Conservation (phyloP, 306 rosid species). For the Begonia loranthoides region DNA sequence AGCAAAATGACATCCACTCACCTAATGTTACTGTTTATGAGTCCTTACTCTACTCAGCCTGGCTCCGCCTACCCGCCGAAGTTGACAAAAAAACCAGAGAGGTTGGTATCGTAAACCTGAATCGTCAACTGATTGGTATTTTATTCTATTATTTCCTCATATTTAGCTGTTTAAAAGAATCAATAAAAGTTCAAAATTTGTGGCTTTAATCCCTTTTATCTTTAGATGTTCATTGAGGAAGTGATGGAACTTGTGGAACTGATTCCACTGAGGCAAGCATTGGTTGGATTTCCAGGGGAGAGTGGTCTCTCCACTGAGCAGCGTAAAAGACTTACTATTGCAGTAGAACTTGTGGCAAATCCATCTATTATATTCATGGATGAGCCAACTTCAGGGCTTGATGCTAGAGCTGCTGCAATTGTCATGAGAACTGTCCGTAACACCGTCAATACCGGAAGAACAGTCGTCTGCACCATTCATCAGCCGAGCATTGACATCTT, state of each 20-base stretch:
- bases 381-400: constrained; percentile 47
- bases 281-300: constrained; percentile 41
- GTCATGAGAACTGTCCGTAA: constrained; percentile 48
- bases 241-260: constrained; percentile 46
- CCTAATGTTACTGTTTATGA: constrained; percentile 69
- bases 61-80: constrained; percentile 55
- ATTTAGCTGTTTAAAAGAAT: too few species aligned
- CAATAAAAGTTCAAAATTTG: neutral
- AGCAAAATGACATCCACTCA: constrained; percentile 80
- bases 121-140: too few species aligned
- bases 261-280: constrained; percentile 22
- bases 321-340: constrained; percentile 40
- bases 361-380: constrained; percentile 50
- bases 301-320: constrained; percentile 41
- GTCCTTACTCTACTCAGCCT: constrained; percentile 58
- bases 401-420: constrained; percentile 50
- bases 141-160: too few species aligned
- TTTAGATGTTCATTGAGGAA: constrained; percentile 34
- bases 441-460: constrained; percentile 41
- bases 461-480: constrained; percentile 48
- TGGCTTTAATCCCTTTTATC: neutral
- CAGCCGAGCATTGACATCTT: constrained; percentile 55
- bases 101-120: constrained; percentile 14
- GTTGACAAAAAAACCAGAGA: constrained; percentile 33
- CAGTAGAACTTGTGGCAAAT: constrained; percentile 45